phyloP scores from a whole-genome alignment of 495 filamentous ascomycete genomes.

The Cercophora samala region DNA sequence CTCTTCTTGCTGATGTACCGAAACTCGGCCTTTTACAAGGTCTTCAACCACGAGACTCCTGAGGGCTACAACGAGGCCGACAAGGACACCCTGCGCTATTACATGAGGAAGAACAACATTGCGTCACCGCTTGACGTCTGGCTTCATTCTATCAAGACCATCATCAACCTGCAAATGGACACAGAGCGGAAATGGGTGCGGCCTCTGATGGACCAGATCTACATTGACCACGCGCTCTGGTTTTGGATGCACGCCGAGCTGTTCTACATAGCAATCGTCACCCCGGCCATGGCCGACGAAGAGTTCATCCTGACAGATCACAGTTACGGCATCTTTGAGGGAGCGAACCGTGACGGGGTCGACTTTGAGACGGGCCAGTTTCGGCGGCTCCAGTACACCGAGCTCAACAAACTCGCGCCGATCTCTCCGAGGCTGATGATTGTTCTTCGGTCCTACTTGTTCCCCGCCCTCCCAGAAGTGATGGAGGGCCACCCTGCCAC shows the following conservation, averaged over 20 bases:
- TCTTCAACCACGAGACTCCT: conserved; percentile 34
- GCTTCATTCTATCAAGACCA: conserved; percentile 47
- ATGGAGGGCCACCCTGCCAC: too few species aligned
- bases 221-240: conserved; percentile 41
- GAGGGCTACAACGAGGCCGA: conserved; percentile 44
- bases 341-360: conserved; percentile 31
- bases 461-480: conserved; percentile 33
- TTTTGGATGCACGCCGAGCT: conserved; percentile 38
- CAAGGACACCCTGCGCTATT: conserved; percentile 34
- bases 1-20: conserved; percentile 55
- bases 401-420: conserved; percentile 44
- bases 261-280: conserved; percentile 48
- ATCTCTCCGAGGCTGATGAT: conserved; percentile 52
- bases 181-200: conserved; percentile 33
- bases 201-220: conserved; percentile 38
- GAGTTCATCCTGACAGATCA: conserved; percentile 54
- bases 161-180: conserved; percentile 49
- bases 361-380: conserved; percentile 27
- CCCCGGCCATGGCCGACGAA: conserved; percentile 33
- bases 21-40: conserved; percentile 29
- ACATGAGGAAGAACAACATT: conserved; percentile 46
- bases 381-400: conserved; percentile 9
- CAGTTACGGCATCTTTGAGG: conserved; percentile 47
- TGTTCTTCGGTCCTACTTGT: conserved; percentile 35
- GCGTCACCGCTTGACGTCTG: conserved; percentile 50